Percentiles rank a stretch among this genome's conserved stretches.
These are phyloP conservation scores for Phytomonas francai DNA, from an alignment of 208 protist genomes.

Conservation along the genomic window DNA sequence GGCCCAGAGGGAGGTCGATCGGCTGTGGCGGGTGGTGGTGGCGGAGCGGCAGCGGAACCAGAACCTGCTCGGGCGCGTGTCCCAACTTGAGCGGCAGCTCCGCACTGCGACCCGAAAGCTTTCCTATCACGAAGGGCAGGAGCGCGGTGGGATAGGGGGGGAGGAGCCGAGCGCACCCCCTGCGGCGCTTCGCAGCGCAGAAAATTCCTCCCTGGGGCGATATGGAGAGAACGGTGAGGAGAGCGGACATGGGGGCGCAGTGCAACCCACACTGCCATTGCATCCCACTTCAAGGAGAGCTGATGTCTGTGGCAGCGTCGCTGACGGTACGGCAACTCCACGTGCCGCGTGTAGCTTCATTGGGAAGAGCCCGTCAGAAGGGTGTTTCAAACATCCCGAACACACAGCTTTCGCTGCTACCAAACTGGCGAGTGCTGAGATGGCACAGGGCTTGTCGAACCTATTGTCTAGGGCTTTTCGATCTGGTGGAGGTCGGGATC, in stretches of 20 bases:
- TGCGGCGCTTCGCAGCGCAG: too few relatives aligned
- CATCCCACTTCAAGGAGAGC: neutral
- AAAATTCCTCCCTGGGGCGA: too few relatives aligned
- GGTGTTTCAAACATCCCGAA: neutral
- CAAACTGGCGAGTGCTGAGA: neutral
- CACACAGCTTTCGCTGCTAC: neutral
- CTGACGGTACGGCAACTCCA: neutral
- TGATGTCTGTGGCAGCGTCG: neutral
- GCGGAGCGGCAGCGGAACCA: neutral
- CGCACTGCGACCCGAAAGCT: neutral
- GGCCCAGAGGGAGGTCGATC: neutral
- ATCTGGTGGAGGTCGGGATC: neutral
- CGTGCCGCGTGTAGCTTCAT: neutral
- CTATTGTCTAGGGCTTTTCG: neutral
- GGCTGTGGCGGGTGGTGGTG: neutral
- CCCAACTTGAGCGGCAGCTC: neutral
- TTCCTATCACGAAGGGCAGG: neutral
- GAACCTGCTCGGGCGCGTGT: neutral
- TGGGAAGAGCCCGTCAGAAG: neutral
- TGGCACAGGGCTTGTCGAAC: neutral
- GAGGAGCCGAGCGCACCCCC: too few relatives aligned
- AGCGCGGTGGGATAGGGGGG: neutral
- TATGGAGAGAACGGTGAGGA: neutral
- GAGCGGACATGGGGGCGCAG: neutral
- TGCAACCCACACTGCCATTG: neutral